Evolutionary conservation across 768 basidiomycete genomes (phyloP), one percentile per base, ranked within the genome.

Genomic region (Amanita polypyramis): DNA sequence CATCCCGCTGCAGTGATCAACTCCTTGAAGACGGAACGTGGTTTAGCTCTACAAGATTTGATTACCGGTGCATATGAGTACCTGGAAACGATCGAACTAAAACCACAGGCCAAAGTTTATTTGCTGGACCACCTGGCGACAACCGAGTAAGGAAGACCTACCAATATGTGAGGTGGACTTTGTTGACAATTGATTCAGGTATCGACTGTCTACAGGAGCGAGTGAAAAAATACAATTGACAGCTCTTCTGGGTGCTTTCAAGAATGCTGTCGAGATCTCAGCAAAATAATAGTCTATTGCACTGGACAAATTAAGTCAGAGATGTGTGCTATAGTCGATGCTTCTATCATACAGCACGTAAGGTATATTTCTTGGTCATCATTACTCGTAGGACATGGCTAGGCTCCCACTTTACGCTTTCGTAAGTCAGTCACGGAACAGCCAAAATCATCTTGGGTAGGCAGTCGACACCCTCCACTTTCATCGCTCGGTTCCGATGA

Each of bases 141-240:
- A n/a, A 86, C 80, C 46, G 96, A 99, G 94, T 97, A 62, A 60
- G 89, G 72, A 36, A 6, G 33, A 35, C 34, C n/a, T n/a, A 15
- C 33, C 27, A 33, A 38, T 14, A 32, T 30, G 7, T 25, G 11
- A 48, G 32, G 12, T 11, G 42, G 30, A 17, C 15, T 19, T 11
- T 14, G 14, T 21, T 34, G n/a, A 25, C 34, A 27, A 27, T 15
- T 21, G 12, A 11, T 53, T 17, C 39, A 98, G 95, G 62, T 83
- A 97, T 62, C 80, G 95, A 38, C 65, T 98, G 6, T 91, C 93
- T 1, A 82, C 93, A 0, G 96, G 96, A 0, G 93, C 86, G 1
- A 94, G 70, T 54, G 96, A 99, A 64, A 97, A 92, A 59, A 80
- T 99, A 45, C 96, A 98, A 60, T 61, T 98, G 44, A 91, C 91